These are phyloP conservation scores for Boletus smithii DNA, from an alignment of 1,284 basidiomycete genomes.

Conservation along the genomic window DNA sequence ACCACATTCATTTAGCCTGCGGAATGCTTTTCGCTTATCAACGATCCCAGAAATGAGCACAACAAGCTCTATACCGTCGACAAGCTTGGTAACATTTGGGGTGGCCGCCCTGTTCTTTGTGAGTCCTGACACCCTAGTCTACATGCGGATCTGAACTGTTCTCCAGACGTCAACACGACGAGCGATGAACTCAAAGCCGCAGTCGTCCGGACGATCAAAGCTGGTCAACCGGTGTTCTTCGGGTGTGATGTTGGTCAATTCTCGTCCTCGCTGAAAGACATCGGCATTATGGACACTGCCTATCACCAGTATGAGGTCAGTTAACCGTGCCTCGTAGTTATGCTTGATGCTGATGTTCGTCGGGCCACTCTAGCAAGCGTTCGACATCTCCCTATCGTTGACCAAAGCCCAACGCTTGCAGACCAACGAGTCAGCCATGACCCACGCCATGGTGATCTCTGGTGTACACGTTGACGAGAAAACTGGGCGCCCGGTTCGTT, in stretches of 20 bases:
- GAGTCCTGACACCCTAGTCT: conserved; percentile 29
- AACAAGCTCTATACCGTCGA: conserved; percentile 89
- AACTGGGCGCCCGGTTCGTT: conserved; percentile 74
- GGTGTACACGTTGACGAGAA: conserved; percentile 81
- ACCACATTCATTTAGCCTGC: conserved; percentile 39
- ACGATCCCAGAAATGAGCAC: conserved; percentile 88
- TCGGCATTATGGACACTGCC: conserved; percentile 84
- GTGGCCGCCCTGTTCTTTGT: conserved; percentile 80
- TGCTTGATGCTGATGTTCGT: conserved; percentile 1
- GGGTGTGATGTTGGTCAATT: conserved; percentile 88
- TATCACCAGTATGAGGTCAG: conserved; percentile 79
- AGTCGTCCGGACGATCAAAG: conserved; percentile 83
- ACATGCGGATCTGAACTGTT: conserved; percentile 1
- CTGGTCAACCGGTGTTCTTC: conserved; percentile 90
- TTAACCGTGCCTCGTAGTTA: background rate
- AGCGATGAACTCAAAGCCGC: conserved; percentile 77
- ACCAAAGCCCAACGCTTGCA: conserved; percentile 85
- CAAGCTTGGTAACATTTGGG: conserved; percentile 90
- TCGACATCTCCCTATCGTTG: conserved; percentile 56
- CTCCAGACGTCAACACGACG: conserved; percentile 84
- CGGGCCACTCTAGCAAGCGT: conserved; percentile 43
- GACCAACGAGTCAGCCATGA: conserved; percentile 84
- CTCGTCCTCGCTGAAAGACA: conserved; percentile 62
- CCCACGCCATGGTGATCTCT: conserved; percentile 92
- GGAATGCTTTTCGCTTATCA: conserved; percentile 88